These are phyloP conservation scores for Erodium moschatum DNA, from an alignment of 441 rosid genomes.

Conservation along the genomic window DNA sequence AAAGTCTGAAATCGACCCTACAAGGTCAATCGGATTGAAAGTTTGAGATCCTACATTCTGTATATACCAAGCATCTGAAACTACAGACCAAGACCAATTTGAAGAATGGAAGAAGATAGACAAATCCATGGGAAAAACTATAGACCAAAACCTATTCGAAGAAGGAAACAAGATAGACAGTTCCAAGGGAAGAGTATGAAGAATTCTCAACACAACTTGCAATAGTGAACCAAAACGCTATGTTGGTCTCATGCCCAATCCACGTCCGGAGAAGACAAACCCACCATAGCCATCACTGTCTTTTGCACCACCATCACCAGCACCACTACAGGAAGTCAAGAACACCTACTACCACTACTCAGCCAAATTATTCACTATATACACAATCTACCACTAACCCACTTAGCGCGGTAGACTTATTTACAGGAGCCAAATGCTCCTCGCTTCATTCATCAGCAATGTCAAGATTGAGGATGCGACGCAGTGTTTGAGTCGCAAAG, in stretches of 20 bases:
- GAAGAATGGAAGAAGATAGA: not conserved
- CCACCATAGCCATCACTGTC: conserved; percentile 27
- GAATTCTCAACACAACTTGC: not conserved
- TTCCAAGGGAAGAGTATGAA: not conserved
- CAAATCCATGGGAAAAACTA: not conserved
- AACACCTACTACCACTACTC: conserved; percentile 18
- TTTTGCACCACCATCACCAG: conserved; percentile 16
- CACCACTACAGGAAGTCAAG: conserved; percentile 5
- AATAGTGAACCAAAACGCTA: not conserved
- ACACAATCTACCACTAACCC: conserved; percentile 36
- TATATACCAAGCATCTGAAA: conserved; percentile 29
- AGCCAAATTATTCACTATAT: conserved; percentile 39
- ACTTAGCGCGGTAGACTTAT: conserved; percentile 28
- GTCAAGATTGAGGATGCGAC: conserved; percentile 90
- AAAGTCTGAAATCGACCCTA: not conserved
- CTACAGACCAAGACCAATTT: not conserved
- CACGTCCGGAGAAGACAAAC: conserved; percentile 5
- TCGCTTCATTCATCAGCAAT: conserved; percentile 40
- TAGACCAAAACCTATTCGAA: not conserved
- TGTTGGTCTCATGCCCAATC: not conserved
- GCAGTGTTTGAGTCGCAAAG: conserved; percentile 73
- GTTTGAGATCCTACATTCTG: conserved; percentile 20
- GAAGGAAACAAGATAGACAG: not conserved
- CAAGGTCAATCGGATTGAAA: not conserved
- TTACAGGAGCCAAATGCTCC: conserved; percentile 40